Base-by-base conservation (phyloP, 352 stramenopile genomes). In the Phytophthora sp. region DNA sequence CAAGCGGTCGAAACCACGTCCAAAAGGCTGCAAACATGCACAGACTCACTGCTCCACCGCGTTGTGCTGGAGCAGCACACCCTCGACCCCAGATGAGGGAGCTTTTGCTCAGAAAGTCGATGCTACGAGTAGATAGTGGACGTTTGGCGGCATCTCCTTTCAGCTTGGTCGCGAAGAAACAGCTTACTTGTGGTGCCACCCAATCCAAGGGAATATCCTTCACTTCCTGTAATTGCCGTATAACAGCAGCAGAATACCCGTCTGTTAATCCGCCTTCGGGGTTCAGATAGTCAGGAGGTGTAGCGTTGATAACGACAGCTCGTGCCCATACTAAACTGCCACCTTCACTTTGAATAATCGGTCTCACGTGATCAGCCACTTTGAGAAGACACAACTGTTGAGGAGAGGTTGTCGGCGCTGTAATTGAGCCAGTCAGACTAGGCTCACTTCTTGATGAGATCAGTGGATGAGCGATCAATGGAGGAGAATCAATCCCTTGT, bases 81-180 rank as follows among this genome's bases (percentile, higher is more conserved):
- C 42, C 50, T 47, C 13, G 63, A 4, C 86, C 82, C 86, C 84
- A 94, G 12, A 93, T 79, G 8, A 90, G 73, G 12, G 82, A 76
- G 56, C 80, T 91, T 64, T 89, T 90, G 64, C 67, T 75, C 7
- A 94, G 57, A 53, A 94, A 94, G 20, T 93, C 86, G 44, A 94
- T 91, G 29, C 82, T 92, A 1, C 86, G 80, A 1, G 77, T 67
- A 13, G 84, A 94, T 16, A 94, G 63, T 8, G 86, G 86, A 2
- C 86, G 84, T 38, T 73, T 79, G 4, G 86, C 84, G 3, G 86
- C 86, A 44, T 89, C 82, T 31, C 71, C 65, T 51, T 89, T 84
- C 2, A 94, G 62, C 54, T 88, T 80, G n/a, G 81, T 79, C 18
- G 84, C 86, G 69, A 94, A 94, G 62, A 85, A 94, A n/a, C 79